Conservation (phyloP, 257 asterid species). For the Striga asiatica region DNA sequence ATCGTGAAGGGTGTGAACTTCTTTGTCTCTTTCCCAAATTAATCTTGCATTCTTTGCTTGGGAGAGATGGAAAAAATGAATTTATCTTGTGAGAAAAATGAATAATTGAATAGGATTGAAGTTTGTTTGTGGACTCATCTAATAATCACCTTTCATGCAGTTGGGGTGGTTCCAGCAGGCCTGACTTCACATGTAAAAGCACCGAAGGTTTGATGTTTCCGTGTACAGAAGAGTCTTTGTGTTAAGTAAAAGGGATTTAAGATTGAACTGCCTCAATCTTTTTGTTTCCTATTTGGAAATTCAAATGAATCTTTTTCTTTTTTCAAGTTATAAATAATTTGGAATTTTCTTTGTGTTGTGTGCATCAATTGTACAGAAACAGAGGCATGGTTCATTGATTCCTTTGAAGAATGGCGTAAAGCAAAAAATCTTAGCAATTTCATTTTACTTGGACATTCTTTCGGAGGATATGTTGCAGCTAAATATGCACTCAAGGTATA, state of each 20-base stretch:
- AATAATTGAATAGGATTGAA: not conserved
- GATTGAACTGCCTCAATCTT: not conserved
- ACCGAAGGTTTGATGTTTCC: slow-evolving; percentile 77
- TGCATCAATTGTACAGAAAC: slow-evolving; percentile 46
- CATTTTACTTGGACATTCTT: slow-evolving; percentile 92
- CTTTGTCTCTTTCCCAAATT: not conserved
- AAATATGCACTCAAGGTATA: slow-evolving; percentile 45
- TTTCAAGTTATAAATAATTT: too few relatives aligned
- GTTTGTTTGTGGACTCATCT: slow-evolving; percentile 8
- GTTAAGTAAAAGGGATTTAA: not conserved
- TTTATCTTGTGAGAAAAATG: not conserved
- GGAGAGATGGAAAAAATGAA: not conserved
- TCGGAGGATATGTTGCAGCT: slow-evolving; percentile 94
- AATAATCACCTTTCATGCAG: slow-evolving; percentile 32
- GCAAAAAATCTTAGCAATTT: slow-evolving; percentile 75
- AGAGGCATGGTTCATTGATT: slow-evolving; percentile 60
- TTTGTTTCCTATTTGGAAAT: too few relatives aligned
- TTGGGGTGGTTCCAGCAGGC: slow-evolving; percentile 99
- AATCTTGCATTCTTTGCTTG: not conserved
- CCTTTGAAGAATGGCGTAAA: slow-evolving; percentile 96
- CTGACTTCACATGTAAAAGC: slow-evolving; percentile 93
- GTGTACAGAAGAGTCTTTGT: too few relatives aligned
- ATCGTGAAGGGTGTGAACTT: not conserved
- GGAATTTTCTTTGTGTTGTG: not conserved
- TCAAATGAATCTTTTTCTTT: too few relatives aligned